Conservation (phyloP, 345 rosid species). For the Eucalyptus fibrosa region DNA sequence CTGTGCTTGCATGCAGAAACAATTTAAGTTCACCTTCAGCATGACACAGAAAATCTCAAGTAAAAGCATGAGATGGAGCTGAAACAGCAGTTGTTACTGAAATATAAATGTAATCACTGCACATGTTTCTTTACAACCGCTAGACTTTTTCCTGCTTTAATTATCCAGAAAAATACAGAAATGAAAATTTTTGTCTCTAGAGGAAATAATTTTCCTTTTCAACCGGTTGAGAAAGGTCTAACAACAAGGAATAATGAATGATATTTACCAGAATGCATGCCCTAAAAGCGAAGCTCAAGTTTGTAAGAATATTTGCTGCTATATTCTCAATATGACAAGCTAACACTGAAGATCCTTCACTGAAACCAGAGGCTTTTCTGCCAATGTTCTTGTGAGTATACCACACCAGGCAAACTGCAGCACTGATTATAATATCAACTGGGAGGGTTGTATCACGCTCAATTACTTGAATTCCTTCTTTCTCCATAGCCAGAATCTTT, state of each 20-base stretch:
- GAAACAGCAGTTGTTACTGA: neutral
- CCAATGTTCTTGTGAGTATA: constrained; percentile 53
- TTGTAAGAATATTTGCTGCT: constrained; percentile 64
- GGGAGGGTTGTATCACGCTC: constrained; percentile 84
- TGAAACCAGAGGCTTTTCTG: constrained; percentile 32
- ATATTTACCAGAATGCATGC: constrained; percentile 75
- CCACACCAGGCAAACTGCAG: constrained; percentile 74
- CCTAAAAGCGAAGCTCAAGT: constrained; percentile 71
- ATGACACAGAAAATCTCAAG: neutral
- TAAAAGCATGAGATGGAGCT: neutral
- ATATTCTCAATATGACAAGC: constrained; percentile 61
- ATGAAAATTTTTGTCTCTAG: neutral
- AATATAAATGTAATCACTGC: neutral
- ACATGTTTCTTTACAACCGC: neutral
- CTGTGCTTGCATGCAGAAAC: neutral
- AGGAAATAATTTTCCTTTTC: neutral
- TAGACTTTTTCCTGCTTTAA: neutral
- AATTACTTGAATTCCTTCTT: constrained; percentile 70
- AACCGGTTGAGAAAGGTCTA: neutral
- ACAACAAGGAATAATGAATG: neutral
- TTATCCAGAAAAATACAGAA: neutral
- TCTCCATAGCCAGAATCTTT: constrained; percentile 75
- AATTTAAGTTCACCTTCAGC: neutral
- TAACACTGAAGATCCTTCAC: constrained; percentile 55
- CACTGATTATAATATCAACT: constrained; percentile 61